Evolutionary conservation across 805 yeast genomes (phyloP), one percentile per base, ranked within the genome.

Genomic region (Metschnikowia colocasiae): DNA sequence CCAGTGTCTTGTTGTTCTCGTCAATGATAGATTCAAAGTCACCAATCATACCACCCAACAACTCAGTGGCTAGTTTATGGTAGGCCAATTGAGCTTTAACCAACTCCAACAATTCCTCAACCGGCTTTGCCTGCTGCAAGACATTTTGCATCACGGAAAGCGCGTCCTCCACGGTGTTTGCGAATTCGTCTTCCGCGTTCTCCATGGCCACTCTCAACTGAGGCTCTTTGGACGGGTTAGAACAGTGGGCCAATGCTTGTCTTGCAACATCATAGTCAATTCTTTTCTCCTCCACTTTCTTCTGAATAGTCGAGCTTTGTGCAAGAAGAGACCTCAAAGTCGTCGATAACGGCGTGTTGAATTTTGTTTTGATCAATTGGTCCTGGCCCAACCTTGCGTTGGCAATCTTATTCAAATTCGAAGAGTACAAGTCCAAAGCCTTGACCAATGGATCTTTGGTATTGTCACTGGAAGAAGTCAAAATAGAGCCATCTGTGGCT

Each of bases 101-200:
- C 56, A 88, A 76, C 62, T 83, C 89, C 50, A 76, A 73, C 49
- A 87, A 69, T 62, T 83, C 83, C 43, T 80, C 76, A 55, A 86
- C 73, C 15, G 90, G 85, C 56, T 81, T 78, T 18, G 90, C 81
- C 47, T 82, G 75, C 48, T 83, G 82, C 55, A 88, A 78, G 25
- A 85, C 91, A 61, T 83, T 82, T 70, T 83, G 87, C 91, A 88
- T 84, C 50, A 85, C 80, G 33, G 82, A 72, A 46, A 87, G 88
- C 33, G 95, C 94, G 60, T 85, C 94, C 69, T 88, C 96, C 30
- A 89, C 89, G 20, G 91, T 85, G 56, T 86, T 87, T 40, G 94
- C 95, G 64, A 88, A 88, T 60, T 85, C 91, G 60, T 88, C 96
- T 69, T 88, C 96, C 43, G 88, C 82, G 51, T 83, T 79, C 67